Evolutionary conservation across 441 rosid species (phyloP).

Genomic region (Breynia disticha): DNA sequence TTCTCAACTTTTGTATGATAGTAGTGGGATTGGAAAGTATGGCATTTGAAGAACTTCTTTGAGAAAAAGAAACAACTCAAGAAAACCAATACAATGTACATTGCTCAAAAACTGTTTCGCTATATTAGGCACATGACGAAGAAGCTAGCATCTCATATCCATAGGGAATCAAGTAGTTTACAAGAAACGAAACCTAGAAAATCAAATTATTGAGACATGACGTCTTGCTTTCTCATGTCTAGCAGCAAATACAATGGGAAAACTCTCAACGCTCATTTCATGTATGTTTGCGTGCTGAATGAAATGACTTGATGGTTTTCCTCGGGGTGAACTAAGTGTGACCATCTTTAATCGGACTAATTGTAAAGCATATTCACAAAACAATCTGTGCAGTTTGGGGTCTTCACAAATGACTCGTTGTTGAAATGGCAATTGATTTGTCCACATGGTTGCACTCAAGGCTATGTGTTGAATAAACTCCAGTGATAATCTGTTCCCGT

Average conservation of each 20-base stretch:
- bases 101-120: background rate
- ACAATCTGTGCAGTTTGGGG: too few relatives aligned
- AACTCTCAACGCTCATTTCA: background rate
- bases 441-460: constrained; percentile 2
- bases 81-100: background rate
- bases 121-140: background rate
- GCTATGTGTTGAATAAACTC: constrained; percentile 61
- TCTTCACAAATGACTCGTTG: too few relatives aligned
- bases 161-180: background rate
- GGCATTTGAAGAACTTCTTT: constrained; percentile 86
- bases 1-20: constrained; percentile 59
- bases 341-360: too few relatives aligned
- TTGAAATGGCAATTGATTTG: too few relatives aligned
- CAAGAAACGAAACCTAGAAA: background rate
- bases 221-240: background rate
- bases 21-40: constrained; percentile 75
- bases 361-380: too few relatives aligned
- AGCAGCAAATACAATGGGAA: background rate
- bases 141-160: background rate
- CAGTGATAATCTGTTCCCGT: constrained; percentile 77
- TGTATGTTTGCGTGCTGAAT: too few relatives aligned
- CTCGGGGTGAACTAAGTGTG: too few relatives aligned
- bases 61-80: constrained; percentile 85
- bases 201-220: background rate
- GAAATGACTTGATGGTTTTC: too few relatives aligned